Evolutionary conservation across 257 asterid species (phyloP).

Genomic region (Pogostemon cablin): DNA sequence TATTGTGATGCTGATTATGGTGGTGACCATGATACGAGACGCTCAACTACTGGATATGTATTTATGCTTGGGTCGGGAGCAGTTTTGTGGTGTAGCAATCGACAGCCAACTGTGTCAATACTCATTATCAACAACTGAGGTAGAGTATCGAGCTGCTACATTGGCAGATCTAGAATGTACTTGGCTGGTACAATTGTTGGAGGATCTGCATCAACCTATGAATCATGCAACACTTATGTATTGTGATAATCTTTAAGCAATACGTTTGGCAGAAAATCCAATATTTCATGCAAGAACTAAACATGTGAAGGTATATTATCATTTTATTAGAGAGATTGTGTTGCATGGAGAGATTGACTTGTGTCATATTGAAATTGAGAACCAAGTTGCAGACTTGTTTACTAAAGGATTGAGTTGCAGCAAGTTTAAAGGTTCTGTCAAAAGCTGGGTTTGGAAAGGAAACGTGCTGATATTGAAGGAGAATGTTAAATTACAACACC

Average conservation of each 20-base stretch:
- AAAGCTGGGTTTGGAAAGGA: too few species aligned
- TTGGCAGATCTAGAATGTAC: background rate
- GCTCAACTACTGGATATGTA: too few species aligned
- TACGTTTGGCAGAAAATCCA: background rate
- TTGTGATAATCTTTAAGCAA: background rate
- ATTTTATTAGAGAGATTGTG: background rate
- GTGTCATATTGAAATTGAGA: background rate
- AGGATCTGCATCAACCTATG: background rate
- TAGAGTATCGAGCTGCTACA: background rate
- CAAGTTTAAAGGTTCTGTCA: too few species aligned
- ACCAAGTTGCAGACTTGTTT: background rate
- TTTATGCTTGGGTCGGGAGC: too few species aligned
- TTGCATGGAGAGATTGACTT: background rate
- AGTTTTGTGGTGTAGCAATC: background rate
- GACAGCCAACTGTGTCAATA: constrained; percentile 1
- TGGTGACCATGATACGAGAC: too few species aligned
- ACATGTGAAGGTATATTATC: background rate
- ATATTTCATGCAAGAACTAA: background rate
- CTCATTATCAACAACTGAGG: background rate
- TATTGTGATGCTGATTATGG: too few species aligned
- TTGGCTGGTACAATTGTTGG: background rate
- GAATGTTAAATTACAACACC: too few species aligned
- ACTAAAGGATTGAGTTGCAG: background rate
- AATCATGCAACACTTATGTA: background rate
- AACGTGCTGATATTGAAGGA: too few species aligned